phyloP scores from a whole-genome alignment of 139 green algal species.

The Gonium pectorale region DNA sequence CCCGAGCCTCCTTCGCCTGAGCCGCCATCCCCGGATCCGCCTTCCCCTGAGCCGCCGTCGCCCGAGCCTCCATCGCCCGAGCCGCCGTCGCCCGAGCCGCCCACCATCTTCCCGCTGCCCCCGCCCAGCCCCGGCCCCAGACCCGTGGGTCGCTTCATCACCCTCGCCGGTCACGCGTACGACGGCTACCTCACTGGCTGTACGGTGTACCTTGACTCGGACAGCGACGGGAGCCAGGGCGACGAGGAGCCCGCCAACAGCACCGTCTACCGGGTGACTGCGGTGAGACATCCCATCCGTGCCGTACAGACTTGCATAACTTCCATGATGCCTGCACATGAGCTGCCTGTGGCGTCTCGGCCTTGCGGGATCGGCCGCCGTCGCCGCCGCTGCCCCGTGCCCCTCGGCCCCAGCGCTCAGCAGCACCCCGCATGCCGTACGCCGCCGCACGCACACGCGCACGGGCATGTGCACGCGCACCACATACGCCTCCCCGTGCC shows the following conservation, averaged over 20 bases:
- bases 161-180: background rate
- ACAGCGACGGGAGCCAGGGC: background rate
- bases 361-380: no score
- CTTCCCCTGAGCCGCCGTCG: background rate
- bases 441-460: no score
- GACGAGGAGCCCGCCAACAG: background rate
- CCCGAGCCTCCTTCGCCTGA: background rate
- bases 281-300: background rate
- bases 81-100: background rate
- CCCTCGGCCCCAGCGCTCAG: no score
- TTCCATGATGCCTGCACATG: background rate
- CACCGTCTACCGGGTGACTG: background rate
- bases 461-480: no score
- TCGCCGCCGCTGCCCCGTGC: no score
- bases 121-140: background rate
- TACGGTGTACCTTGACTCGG: slow-evolving; percentile 12
- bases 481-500: no score
- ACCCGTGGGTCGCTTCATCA: background rate
- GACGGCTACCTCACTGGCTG: slow-evolving; percentile 25
- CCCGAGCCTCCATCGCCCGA: background rate
- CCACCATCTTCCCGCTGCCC: background rate
- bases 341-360: no score
- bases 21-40: background rate
- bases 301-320: background rate
- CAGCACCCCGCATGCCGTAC: no score